Base-by-base conservation (phyloP, 2,329 filamentous ascomycete species). In the Ophiocordyceps unilateralis region DNA sequence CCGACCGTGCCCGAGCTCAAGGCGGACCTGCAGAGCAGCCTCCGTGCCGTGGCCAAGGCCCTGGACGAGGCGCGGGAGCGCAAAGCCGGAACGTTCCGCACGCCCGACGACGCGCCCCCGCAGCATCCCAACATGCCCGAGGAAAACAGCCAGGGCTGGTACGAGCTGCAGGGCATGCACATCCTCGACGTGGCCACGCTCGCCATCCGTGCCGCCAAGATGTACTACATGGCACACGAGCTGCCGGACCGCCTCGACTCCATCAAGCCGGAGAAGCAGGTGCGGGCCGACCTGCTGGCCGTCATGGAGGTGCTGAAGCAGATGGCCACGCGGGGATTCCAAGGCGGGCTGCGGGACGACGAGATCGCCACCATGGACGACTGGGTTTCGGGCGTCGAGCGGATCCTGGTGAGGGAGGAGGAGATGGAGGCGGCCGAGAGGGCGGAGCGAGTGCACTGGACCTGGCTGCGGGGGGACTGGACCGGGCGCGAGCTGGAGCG, bases 151-250 rank as follows among this genome's bases (percentile, higher is more conserved):
- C 75, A 77, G 49, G 80, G 78, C 9, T 93, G 83, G 78, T 76
- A 83, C 58, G 86, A 95, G 60, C 72, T 93, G 20, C 85, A 94
- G 58, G 91, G 89, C 17, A 78, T 96, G 68, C 84, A 93, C 54
- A 77, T 98, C 32, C 74, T 96, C 44, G 89, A 96, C 58, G 79
- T 93, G 43, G 82, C 91, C 56, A 98, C 91, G 1, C 70, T 96
- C 43, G 89, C 89, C n/a, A 96, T 98, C 51, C 78, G 87, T 42
- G 87, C 89, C 1, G 91, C 91, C 42, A 94, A 93, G 63, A 81
- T 93, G 53, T 98, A 96, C 64, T 96, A 98, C 62, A 95, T 88
- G 0, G 76, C 86, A 4, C 91, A 96, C 57, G 83, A 93, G 54
- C 73, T 88, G 43, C 86, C 88, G 1, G 81, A 91, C 51, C 79